Conservation (phyloP, 2,329 filamentous ascomycete genomes). For the Nothopassalora personata region DNA sequence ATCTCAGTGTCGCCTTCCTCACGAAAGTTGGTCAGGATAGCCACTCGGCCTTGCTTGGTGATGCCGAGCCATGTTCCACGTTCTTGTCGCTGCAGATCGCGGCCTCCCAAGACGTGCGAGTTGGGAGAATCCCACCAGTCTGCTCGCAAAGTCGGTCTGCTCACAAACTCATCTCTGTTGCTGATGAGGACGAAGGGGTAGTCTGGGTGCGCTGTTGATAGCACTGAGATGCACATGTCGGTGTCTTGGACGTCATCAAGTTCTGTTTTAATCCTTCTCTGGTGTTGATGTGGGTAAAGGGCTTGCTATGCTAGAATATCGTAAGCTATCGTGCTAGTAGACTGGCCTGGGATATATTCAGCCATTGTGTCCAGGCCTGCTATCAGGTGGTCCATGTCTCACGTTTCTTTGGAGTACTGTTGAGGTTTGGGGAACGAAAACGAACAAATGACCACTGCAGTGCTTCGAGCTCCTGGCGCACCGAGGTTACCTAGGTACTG, state of each 20-base stretch:
- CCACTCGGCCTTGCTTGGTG: conserved; percentile 55
- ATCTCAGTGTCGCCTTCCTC: conserved; percentile 42
- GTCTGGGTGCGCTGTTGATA: conserved; percentile 45
- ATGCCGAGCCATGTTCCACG: conserved; percentile 63
- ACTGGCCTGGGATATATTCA: neutral
- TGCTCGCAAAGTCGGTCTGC: conserved; percentile 54
- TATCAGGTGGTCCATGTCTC: neutral
- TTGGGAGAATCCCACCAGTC: conserved; percentile 56
- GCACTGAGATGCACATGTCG: conserved; percentile 46
- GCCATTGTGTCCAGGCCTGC: neutral
- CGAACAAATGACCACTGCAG: neutral
- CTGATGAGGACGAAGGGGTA: conserved; percentile 48
- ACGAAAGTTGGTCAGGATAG: conserved; percentile 60
- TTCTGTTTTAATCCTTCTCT: neutral
- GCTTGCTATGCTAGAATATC: neutral
- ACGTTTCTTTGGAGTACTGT: neutral
- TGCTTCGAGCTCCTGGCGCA: neutral
- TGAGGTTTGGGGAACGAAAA: neutral
- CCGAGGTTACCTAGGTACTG: neutral
- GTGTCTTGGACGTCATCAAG: neutral
- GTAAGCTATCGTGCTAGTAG: neutral
- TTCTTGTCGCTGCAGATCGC: conserved; percentile 54
- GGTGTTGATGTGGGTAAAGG: neutral
- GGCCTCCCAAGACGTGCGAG: conserved; percentile 54
- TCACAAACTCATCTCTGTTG: conserved; percentile 56